Conservation (phyloP, 2,329 filamentous ascomycete species). For the Cytospora piceicola region DNA sequence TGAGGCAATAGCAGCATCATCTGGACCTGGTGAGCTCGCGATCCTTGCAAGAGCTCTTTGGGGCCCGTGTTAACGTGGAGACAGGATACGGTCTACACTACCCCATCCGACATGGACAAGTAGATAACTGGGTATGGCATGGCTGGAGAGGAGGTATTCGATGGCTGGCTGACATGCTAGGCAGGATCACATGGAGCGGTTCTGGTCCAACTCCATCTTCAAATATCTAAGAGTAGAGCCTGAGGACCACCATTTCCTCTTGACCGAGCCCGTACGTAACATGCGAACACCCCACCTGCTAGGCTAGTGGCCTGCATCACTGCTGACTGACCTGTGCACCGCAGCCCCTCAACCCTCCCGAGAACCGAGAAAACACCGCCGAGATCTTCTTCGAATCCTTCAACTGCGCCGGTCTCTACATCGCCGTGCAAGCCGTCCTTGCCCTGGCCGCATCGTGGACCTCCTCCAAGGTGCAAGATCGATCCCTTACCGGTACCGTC, state of each 20-base stretch:
- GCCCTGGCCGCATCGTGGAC: slow-evolving; percentile 98
- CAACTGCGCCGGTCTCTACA: slow-evolving; percentile 98
- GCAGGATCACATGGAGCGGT: slow-evolving; percentile 98
- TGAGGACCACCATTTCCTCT: slow-evolving; percentile 97
- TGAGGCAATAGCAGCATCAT: slow-evolving; percentile 83
- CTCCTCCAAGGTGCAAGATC: slow-evolving; percentile 94
- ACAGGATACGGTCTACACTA: slow-evolving; percentile 94
- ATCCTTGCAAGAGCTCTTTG: neutral
- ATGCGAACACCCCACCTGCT: neutral
- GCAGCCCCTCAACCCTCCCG: slow-evolving; percentile 93
- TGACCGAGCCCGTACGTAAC: slow-evolving; percentile 87
- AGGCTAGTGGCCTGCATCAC: neutral
- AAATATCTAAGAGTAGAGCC: slow-evolving; percentile 98
- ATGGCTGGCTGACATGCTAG: slow-evolving; percentile 36
- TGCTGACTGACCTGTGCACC: slow-evolving; percentile 20
- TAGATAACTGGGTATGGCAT: slow-evolving; percentile 89
- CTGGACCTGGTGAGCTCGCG: slow-evolving; percentile 70
- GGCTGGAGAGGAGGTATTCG: neutral
- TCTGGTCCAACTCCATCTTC: slow-evolving; percentile 99
- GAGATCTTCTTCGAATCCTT: slow-evolving; percentile 99
- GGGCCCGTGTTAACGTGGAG: slow-evolving; percentile 29
- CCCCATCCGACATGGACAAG: slow-evolving; percentile 95
- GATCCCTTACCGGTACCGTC: slow-evolving; percentile 94
- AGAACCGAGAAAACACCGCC: slow-evolving; percentile 98
- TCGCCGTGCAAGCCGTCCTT: slow-evolving; percentile 95